Evolutionary conservation across 148 eudicot species (phyloP), one percentile per base, ranked within the genome.

Genomic region (Silene uniflora): DNA sequence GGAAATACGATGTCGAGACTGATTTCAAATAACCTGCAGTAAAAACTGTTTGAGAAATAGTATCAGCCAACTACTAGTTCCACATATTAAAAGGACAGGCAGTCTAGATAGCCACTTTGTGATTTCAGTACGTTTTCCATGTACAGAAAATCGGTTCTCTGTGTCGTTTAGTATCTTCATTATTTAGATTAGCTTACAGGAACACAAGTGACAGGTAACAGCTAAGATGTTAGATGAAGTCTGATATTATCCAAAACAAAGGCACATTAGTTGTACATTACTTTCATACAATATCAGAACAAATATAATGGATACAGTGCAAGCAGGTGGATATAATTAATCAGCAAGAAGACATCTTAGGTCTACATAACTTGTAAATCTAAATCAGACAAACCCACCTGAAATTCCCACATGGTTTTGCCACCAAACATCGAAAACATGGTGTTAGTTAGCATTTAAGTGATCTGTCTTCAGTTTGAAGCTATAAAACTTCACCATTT

Each of bases 401-500:
- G n/a, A n/a, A n/a, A n/a, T n/a, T n/a, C n/a, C n/a, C n/a, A n/a
- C n/a, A n/a, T n/a, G n/a, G n/a, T n/a, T n/a, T n/a, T n/a, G n/a
- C n/a, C n/a, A n/a, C n/a, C n/a, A n/a, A n/a, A n/a, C n/a, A n/a
- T n/a, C n/a, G n/a, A n/a, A n/a, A n/a, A n/a, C n/a, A n/a, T n/a
- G n/a, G n/a, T n/a, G n/a, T n/a, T n/a, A n/a, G n/a, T n/a, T n/a
- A n/a, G n/a, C n/a, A n/a, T n/a, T n/a, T n/a, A 74, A 25, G 6
- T 29, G 32, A 46, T n/a, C 16, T 72, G 71, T 64, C 80, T 62
- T 76, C 35, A 62, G 35, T n/a, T 71, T 35, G 61, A 10, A 35
- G 69, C 56, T 23, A 46, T 74, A 60, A 29, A 79, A 55, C 69
- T 72, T 78, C 79, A 46, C 73, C 7, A 69, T 69, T 24, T 46